Evolutionary conservation across 371 early-diverging fungal species (phyloP), one percentile per base, ranked within the genome.

Genomic region (Choanephora cucurbitarum): DNA sequence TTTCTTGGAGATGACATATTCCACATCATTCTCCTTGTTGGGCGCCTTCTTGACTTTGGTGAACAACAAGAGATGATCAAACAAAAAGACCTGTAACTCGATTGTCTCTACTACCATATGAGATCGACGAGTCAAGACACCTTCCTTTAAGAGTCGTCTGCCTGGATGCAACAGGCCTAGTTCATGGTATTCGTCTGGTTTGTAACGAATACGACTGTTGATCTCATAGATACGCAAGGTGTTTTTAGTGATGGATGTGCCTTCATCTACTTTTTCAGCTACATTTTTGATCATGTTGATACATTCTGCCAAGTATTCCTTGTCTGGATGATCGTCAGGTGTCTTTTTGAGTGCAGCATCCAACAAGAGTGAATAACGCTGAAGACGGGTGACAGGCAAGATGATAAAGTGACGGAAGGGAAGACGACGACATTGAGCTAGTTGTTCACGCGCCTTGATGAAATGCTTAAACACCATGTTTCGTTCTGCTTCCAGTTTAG

Each of bases 311-410:
- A 82, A 72, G 48, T 66, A 69, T 19, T 67, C 49, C 15, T 58
- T 59, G 40, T 67, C 64, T 14, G 57, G 55, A 61, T 92, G 86
- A 47, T 84, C 85, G 7, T 83, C 84, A 2, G 91, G 86, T 15
- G 95, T 92, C 60, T 86, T 78, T 67, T 94, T 91, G 14, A 91
- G 71, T 18, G 94, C 84, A 1, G 89, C 90, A 43, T 85, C 86
- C n/a, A 97, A 76, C 21, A 97, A 69, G 40, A 97, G 72, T 1
- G 90, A 88, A 59, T 96, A 97, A 21, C 95, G 86, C 13, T 91
- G 95, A 56, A 96, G 69, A 17, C 95, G 86, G 8, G 94, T 90
- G 3, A 92, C 91, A 14, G 97, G 97, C 24, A 69, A 47, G 18
- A 75, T 69, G 33, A 78, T 49, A 52, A 78, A 73, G 60, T 81